Conservation (phyloP, 2,329 filamentous ascomycete genomes). For the Calonectria hawksworthii region DNA sequence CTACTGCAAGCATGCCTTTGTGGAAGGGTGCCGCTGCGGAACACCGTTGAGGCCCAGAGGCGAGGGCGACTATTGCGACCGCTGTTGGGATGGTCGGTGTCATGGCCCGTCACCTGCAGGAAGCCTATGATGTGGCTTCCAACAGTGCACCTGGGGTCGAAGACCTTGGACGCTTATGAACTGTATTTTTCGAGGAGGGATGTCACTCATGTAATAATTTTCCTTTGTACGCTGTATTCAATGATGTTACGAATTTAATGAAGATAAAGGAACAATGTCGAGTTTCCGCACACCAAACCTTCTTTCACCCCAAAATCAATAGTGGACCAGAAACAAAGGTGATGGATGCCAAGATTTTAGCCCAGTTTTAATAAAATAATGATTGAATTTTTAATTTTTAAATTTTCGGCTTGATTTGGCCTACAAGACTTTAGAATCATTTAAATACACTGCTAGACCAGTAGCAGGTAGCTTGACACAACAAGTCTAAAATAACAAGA, state of each 20-base stretch:
- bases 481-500: neutral
- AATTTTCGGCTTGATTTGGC: constrained; percentile 21
- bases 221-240: neutral
- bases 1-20: constrained; percentile 39
- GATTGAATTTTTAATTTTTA: constrained; percentile 7
- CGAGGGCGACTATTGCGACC: constrained; percentile 40
- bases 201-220: neutral
- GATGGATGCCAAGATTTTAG: neutral
- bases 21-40: constrained; percentile 34
- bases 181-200: neutral
- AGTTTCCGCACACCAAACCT: neutral
- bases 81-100: constrained; percentile 41
- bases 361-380: neutral
- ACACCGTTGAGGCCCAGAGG: constrained; percentile 24
- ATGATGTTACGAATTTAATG: neutral
- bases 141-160: neutral
- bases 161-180: neutral
- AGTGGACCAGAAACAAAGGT: no score
- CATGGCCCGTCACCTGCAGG: constrained; percentile 30
- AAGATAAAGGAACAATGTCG: neutral
- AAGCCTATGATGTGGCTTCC: constrained; percentile 5
- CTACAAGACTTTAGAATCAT: constrained; percentile 30
- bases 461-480: constrained; percentile 25
- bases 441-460: constrained; percentile 32
- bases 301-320: neutral